Conservation (phyloP, 2,329 filamentous ascomycete species). For the Fusarium sp. region DNA sequence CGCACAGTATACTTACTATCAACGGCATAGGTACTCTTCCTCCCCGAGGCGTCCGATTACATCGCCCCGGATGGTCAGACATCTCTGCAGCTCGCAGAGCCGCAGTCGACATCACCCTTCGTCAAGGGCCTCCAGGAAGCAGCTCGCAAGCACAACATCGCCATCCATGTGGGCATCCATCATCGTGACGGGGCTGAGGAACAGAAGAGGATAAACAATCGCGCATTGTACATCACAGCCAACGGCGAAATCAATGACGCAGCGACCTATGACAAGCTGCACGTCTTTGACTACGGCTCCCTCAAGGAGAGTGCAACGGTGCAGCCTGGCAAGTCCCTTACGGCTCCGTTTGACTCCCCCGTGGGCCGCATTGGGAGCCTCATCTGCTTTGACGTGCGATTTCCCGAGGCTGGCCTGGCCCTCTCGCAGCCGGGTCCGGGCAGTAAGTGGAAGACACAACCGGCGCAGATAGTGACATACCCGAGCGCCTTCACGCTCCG, state of each 20-base stretch:
- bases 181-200: constrained; percentile 61
- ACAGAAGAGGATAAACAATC: constrained; percentile 57
- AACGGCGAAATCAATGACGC: constrained; percentile 54
- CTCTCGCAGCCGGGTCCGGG: constrained; percentile 59
- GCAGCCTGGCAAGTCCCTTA: constrained; percentile 70
- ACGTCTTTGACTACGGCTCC: constrained; percentile 79
- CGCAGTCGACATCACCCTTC: constrained; percentile 74
- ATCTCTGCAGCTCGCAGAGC: constrained; percentile 74
- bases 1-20: constrained; percentile 39
- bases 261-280: constrained; percentile 81
- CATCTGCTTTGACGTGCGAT: constrained; percentile 93
- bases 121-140: constrained; percentile 76
- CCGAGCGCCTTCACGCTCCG: constrained; percentile 90
- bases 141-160: constrained; percentile 69
- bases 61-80: constrained; percentile 75
- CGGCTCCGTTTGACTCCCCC: constrained; percentile 74
- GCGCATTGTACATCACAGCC: constrained; percentile 61
- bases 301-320: constrained; percentile 67
- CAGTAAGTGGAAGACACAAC: constrained; percentile 46
- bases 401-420: constrained; percentile 76
- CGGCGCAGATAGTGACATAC: constrained; percentile 81
- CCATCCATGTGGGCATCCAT: constrained; percentile 89
- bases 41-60: constrained; percentile 93
- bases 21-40: constrained; percentile 74
- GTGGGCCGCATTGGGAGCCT: constrained; percentile 79